Conservation (phyloP, 192 early-diverging fungal genomes). For the Paraglomus occultum region DNA sequence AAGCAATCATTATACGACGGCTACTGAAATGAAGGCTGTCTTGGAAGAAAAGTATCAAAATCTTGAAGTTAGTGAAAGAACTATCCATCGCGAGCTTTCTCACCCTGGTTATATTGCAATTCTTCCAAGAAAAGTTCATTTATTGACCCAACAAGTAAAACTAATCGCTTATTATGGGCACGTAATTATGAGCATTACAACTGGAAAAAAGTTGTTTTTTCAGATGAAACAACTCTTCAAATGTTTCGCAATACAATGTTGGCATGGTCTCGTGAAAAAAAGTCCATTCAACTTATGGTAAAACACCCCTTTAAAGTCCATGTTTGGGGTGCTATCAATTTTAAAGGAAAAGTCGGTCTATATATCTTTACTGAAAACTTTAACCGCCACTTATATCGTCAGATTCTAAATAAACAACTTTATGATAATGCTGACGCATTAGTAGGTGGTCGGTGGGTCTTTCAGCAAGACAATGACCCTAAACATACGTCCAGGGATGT, state of each 20-base stretch:
- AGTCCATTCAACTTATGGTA: neutral
- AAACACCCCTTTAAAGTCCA: conserved; percentile 10
- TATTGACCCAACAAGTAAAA: neutral
- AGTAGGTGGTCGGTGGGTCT: conserved; percentile 15
- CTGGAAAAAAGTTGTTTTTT: conserved; percentile 2
- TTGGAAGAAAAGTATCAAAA: neutral
- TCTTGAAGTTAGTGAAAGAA: neutral
- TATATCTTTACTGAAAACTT: conserved; percentile 3
- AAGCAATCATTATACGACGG: neutral
- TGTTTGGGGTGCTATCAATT: neutral
- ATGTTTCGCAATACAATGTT: neutral
- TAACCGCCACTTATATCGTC: conserved; percentile 5
- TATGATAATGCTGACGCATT: neutral
- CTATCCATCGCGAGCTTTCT: too few species aligned
- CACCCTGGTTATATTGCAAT: neutral
- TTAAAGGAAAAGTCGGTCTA: neutral
- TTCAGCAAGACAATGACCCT: neutral
- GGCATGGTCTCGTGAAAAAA: neutral
- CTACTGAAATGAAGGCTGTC: neutral
- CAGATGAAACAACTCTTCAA: conserved; percentile 2
- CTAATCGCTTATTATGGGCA: neutral
- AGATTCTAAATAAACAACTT: conserved; percentile 7
- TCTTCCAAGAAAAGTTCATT: neutral
- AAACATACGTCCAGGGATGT: neutral
- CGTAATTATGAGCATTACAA: neutral